phyloP scores from a whole-genome alignment of 176 grass and related monocot genomes.

The Triticum urartu region DNA sequence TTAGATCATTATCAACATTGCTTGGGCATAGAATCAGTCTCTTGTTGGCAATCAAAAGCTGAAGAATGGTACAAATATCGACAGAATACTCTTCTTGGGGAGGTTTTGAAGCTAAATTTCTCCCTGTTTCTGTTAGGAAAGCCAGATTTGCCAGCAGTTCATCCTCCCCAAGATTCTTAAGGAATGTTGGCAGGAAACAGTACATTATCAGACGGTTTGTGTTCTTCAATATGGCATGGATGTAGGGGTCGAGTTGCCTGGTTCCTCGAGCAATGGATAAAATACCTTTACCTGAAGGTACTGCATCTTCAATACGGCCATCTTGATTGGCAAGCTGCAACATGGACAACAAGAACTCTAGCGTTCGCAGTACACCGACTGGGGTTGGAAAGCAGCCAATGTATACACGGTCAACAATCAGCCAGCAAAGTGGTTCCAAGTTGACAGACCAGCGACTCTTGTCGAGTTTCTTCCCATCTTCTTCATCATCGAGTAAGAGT shows the following conservation, averaged over 20 bases:
- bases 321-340: constrained; percentile 96
- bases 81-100: constrained; percentile 70
- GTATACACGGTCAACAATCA: constrained; percentile 93
- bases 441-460: constrained; percentile 90
- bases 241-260: constrained; percentile 89
- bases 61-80: constrained; percentile 88
- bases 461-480: constrained; percentile 91
- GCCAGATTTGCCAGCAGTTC: constrained; percentile 76
- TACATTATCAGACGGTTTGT: constrained; percentile 99
- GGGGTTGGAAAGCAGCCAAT: constrained; percentile 94
- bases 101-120: constrained; percentile 52
- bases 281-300: constrained; percentile 85
- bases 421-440: constrained; percentile 93
- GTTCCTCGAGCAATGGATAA: constrained; percentile 91
- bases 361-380: constrained; percentile 72
- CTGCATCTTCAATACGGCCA: constrained; percentile 88
- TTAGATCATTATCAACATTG: constrained; percentile 90
- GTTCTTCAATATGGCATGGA: constrained; percentile 95
- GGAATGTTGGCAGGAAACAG: constrained; percentile 89
- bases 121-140: constrained; percentile 68
- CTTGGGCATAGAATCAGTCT: constrained; percentile 88
- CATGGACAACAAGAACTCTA: constrained; percentile 98
- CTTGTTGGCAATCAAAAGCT: constrained; percentile 91
- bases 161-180: constrained; percentile 86
- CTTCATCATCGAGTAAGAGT: constrained; percentile 91